These are phyloP conservation scores for Ceratobasidium sp. DNA, from an alignment of 1,284 basidiomycete species.

Conservation along the genomic window DNA sequence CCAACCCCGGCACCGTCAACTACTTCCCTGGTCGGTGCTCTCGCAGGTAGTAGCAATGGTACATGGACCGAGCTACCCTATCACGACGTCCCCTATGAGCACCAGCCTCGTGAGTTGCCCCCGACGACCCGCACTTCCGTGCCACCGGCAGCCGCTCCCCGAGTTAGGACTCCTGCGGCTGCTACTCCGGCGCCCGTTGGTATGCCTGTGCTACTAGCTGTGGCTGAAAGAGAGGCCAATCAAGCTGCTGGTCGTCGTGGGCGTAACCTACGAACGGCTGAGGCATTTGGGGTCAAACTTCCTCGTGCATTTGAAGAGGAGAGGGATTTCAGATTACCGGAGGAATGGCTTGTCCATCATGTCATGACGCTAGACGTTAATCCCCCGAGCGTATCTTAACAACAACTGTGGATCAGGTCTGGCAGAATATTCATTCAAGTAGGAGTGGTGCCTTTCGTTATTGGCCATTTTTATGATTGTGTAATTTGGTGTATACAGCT, in stretches of 20 bases:
- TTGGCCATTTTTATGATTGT: neutral
- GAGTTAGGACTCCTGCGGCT: slow-evolving; percentile 29
- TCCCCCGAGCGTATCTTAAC: neutral
- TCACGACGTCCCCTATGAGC: slow-evolving; percentile 32
- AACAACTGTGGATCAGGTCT: neutral
- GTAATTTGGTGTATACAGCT: neutral
- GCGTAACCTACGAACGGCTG: slow-evolving; percentile 60
- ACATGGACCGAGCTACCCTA: slow-evolving; percentile 34
- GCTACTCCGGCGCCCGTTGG: slow-evolving; percentile 44
- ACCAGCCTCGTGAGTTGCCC: slow-evolving; percentile 14
- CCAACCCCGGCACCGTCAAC: neutral
- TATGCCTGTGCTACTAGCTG: slow-evolving; percentile 55
- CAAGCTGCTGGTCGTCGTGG: slow-evolving; percentile 52
- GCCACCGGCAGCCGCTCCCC: slow-evolving; percentile 4
- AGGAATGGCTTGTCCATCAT: slow-evolving; percentile 31
- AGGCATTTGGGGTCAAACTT: slow-evolving; percentile 63
- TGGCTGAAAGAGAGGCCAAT: slow-evolving; percentile 58
- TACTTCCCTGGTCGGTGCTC: neutral
- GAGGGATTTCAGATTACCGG: slow-evolving; percentile 58
- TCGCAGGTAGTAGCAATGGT: neutral
- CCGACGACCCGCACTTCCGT: neutral
- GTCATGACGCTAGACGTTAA: slow-evolving; percentile 6
- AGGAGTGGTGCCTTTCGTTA: neutral
- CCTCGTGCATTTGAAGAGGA: slow-evolving; percentile 56
- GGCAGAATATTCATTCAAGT: neutral